Conservation (phyloP, 2,329 filamentous ascomycete genomes). For the Fusarium redolens region DNA sequence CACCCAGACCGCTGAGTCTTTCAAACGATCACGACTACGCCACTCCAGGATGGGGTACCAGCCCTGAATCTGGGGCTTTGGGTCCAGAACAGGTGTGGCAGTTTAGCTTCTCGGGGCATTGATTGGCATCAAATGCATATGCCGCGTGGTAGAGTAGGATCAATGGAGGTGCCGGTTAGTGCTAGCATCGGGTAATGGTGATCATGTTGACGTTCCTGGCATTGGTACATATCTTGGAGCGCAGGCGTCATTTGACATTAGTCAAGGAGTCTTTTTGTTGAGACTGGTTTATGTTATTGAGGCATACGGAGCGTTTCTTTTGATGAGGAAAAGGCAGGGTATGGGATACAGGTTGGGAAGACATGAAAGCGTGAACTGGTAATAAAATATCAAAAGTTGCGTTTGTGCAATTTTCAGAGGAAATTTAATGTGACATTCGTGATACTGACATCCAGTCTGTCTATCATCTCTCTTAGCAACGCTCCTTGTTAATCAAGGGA, state of each 20-base stretch:
- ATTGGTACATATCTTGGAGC: conserved; percentile 30
- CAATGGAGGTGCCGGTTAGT: conserved; percentile 8
- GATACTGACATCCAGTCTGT: neutral
- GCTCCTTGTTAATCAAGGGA: neutral
- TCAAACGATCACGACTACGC: neutral
- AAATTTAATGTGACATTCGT: neutral
- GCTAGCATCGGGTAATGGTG: conserved; percentile 28
- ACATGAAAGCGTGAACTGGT: neutral
- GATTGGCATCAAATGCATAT: conserved; percentile 13
- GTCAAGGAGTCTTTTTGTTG: conserved; percentile 13
- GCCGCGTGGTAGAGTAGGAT: conserved; percentile 24
- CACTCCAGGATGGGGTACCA: conserved; percentile 1
- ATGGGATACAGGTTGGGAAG: neutral
- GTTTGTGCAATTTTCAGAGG: neutral
- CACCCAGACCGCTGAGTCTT: neutral
- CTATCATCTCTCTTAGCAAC: neutral
- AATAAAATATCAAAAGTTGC: neutral
- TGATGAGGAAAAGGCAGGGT: conserved; percentile 1
- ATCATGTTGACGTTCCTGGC: conserved; percentile 29
- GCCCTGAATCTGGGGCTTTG: conserved; percentile 21
- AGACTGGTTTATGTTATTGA: conserved; percentile 27
- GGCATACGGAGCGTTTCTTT: conserved; percentile 24
- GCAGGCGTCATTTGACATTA: conserved; percentile 31
- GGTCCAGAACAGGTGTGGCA: conserved; percentile 10
- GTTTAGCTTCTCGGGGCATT: neutral